phyloP scores from a whole-genome alignment of 2,329 filamentous ascomycete genomes.

The Cercospora sp. region DNA sequence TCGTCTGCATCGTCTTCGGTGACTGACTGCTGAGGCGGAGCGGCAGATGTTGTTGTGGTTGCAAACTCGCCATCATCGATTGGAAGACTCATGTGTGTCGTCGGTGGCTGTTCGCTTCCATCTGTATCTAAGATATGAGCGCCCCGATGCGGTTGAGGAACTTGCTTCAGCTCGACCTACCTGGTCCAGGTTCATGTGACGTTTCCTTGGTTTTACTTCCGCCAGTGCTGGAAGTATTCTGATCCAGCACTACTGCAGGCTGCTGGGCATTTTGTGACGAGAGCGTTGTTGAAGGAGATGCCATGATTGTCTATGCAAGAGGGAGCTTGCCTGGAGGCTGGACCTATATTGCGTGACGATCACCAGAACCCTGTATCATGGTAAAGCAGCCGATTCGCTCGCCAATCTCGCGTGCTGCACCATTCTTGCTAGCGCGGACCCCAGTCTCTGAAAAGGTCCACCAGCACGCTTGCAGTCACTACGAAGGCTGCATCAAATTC shows the following conservation, averaged over 20 bases:
- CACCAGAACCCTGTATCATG: neutral
- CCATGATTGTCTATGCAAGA: neutral
- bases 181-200: neutral
- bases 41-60: neutral
- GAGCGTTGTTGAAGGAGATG: neutral
- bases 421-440: neutral
- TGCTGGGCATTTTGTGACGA: neutral
- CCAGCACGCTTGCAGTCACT: neutral
- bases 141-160: neutral
- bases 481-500: neutral
- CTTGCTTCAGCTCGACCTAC: neutral
- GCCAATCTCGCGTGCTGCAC: neutral
- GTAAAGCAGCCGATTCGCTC: neutral
- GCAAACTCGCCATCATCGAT: slow-evolving; percentile 22
- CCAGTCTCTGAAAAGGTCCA: neutral
- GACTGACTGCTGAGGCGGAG: neutral
- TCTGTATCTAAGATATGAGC: neutral
- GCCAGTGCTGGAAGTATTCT: neutral
- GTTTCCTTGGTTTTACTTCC: neutral
- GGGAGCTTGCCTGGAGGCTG: neutral
- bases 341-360: neutral
- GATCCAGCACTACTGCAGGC: neutral
- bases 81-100: slow-evolving; percentile 4
- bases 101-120: neutral
- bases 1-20: slow-evolving; percentile 21